Conservation (phyloP, 345 rosid species). For the Hypericum perforatum region DNA sequence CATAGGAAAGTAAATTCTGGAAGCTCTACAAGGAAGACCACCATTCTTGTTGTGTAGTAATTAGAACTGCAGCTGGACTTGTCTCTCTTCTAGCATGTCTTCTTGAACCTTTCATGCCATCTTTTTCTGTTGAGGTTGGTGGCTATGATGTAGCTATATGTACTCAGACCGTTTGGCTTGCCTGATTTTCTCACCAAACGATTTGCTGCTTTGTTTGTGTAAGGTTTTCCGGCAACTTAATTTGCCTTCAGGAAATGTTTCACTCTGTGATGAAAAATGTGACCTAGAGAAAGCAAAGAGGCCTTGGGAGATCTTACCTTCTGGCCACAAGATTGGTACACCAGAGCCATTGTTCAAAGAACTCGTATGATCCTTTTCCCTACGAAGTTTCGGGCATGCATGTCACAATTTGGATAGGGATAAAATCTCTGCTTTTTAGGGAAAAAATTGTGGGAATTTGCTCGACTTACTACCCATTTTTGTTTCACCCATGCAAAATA, state of each 20-base stretch:
- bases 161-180: neutral
- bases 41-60: conserved; percentile 61
- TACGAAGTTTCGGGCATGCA: conserved; percentile 1
- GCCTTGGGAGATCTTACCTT: conserved; percentile 76
- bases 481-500: no score
- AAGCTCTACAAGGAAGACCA: conserved; percentile 74
- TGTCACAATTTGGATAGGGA: neutral
- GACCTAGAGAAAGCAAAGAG: conserved; percentile 49
- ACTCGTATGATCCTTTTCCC: conserved; percentile 34
- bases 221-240: conserved; percentile 87
- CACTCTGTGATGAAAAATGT: conserved; percentile 60
- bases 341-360: conserved; percentile 76
- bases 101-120: conserved; percentile 95
- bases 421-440: no score
- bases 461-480: no score
- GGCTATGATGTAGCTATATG: conserved; percentile 3
- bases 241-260: conserved; percentile 48
- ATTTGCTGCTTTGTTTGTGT: conserved; percentile 4
- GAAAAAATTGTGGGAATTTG: no score
- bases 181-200: neutral
- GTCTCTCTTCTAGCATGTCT: conserved; percentile 77
- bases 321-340: conserved; percentile 59
- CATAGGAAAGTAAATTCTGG: conserved; percentile 82
- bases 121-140: conserved; percentile 76
- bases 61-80: conserved; percentile 72